Conservation (phyloP, 768 basidiomycete species). For the Paxillus ammoniavirescens region DNA sequence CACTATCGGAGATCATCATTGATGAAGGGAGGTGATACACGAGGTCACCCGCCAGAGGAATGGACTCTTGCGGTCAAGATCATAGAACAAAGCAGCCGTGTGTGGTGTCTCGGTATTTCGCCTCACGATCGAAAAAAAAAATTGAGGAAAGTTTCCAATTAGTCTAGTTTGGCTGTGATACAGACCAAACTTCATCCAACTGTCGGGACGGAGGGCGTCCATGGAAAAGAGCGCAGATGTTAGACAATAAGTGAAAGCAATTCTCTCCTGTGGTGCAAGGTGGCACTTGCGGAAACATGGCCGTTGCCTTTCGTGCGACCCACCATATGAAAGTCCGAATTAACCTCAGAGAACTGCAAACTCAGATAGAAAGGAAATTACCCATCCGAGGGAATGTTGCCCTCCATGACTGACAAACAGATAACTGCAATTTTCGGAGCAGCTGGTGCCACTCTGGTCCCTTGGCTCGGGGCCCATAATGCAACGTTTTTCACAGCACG, state of each 20-base stretch:
- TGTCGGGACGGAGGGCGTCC: constrained; percentile 13
- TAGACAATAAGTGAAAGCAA: constrained; percentile 19
- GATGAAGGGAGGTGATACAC: constrained; percentile 22
- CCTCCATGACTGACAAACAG: background rate
- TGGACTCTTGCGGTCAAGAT: constrained; percentile 13
- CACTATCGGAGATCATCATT: constrained; percentile 16
- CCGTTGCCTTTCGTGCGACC: constrained; percentile 19
- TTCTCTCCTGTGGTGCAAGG: constrained; percentile 13
- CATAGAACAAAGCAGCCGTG: constrained; percentile 11
- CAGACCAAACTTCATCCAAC: constrained; percentile 13
- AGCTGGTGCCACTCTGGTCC: background rate
- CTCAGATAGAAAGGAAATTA: constrained; percentile 26
- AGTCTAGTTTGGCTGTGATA: constrained; percentile 10
- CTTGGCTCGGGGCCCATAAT: constrained; percentile 6
- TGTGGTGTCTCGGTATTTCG: constrained; percentile 18
- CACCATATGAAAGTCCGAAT: constrained; percentile 34
- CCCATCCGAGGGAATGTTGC: constrained; percentile 8
- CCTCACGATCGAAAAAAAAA: constrained; percentile 6
- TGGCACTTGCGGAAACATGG: constrained; percentile 21
- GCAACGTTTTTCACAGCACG: constrained; percentile 9
- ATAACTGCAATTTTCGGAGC: constrained; percentile 6
- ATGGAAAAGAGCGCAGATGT: constrained; percentile 15
- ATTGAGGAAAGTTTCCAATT: constrained; percentile 15
- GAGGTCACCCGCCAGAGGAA: constrained; percentile 19
- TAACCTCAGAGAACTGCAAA: constrained; percentile 16